Evolutionary conservation across 257 asterid genomes (phyloP).

Genomic region (Jasminum sambac): DNA sequence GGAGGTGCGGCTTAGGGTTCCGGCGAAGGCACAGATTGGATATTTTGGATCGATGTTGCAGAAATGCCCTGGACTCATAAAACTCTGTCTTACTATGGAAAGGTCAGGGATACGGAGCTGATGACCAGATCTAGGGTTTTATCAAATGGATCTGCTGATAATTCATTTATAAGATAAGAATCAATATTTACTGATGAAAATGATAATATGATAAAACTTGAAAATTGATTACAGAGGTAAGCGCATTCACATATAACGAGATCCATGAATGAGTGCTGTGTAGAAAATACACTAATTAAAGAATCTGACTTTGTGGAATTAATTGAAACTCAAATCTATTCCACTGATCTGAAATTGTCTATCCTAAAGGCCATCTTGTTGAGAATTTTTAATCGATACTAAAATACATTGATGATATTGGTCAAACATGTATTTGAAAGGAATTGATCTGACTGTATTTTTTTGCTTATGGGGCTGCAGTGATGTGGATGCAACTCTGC

Average conservation of each 20-base stretch:
- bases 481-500: conserved; percentile 78
- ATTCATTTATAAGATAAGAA: conserved; percentile 11
- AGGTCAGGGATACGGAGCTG: conserved; percentile 54
- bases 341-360: conserved; percentile 18
- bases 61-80: conserved; percentile 74
- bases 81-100: conserved; percentile 72
- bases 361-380: not conserved
- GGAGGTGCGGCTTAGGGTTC: conserved; percentile 84
- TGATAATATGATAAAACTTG: not conserved
- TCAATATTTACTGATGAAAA: conserved; percentile 9
- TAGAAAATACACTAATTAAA: not conserved
- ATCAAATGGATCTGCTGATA: conserved; percentile 20
- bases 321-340: not conserved
- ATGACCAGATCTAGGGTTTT: conserved; percentile 37
- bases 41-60: conserved; percentile 84
- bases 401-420: not conserved
- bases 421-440: conserved; percentile 6
- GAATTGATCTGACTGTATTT: conserved; percentile 25
- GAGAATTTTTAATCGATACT: not conserved
- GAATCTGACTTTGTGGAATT: not conserved
- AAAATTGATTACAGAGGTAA: not conserved
- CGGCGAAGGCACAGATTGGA: conserved; percentile 73
- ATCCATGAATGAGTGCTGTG: conserved; percentile 1
- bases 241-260: conserved; percentile 1
- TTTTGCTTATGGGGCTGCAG: conserved; percentile 53